A percentile compares a stretch with the other conserved stretches of the same genome.
phyloP scores from a whole-genome alignment of 1,284 basidiomycete species.

The Pseudomicrostroma phylloplanum region DNA sequence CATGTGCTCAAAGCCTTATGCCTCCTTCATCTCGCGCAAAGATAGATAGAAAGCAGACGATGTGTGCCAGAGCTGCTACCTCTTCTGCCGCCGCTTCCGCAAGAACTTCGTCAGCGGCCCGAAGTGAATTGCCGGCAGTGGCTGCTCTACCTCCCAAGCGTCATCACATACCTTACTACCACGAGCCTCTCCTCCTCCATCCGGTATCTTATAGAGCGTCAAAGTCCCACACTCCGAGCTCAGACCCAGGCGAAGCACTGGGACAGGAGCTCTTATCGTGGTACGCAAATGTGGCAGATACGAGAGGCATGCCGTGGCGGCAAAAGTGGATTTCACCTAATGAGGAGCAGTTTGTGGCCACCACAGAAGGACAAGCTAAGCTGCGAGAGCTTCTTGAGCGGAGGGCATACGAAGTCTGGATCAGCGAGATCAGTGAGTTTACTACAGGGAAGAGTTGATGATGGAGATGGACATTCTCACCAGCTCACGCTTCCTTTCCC shows the following conservation, averaged over 20 bases:
- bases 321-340: constrained; percentile 57
- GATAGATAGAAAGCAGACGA: no score
- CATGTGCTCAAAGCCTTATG: no score
- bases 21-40: no score
- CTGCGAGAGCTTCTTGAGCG: constrained; percentile 53
- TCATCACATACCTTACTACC: constrained; percentile 23
- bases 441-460: neutral
- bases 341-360: neutral
- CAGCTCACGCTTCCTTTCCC: neutral
- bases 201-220: neutral
- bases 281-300: constrained; percentile 62
- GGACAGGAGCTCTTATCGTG: constrained; percentile 54
- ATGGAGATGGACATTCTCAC: neutral
- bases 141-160: constrained; percentile 11
- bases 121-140: no score
- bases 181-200: constrained; percentile 29
- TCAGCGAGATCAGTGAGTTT: constrained; percentile 69
- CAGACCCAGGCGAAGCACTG: neutral
- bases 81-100: no score
- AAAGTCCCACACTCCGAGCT: neutral
- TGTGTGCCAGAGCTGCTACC: no score
- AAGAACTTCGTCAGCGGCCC: no score
- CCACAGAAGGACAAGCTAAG: constrained; percentile 50
- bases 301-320: constrained; percentile 78
- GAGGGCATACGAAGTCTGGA: constrained; percentile 62